These are phyloP conservation scores for Sugiyamaella boreocaroliniensis DNA, from an alignment of 805 yeast genomes.

Conservation along the genomic window DNA sequence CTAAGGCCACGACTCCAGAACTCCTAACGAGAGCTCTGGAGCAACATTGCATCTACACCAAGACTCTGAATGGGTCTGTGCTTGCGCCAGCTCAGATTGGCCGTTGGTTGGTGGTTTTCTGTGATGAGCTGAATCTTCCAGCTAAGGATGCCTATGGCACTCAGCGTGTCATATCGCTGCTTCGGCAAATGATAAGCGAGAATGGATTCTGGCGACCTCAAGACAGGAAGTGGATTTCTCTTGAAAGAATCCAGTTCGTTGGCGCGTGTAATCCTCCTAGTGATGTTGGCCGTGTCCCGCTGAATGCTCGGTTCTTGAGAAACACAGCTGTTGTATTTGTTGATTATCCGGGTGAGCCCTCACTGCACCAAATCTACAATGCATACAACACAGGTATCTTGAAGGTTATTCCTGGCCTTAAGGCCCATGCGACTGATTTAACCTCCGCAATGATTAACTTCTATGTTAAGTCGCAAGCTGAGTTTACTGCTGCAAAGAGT, in stretches of 20 bases:
- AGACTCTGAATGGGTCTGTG: conserved; percentile 44
- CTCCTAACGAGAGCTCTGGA: conserved; percentile 59
- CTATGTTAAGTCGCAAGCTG: conserved; percentile 40
- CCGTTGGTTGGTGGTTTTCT: conserved; percentile 72
- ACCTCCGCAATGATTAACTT: conserved; percentile 63
- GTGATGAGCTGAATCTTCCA: conserved; percentile 89
- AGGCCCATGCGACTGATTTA: conserved; percentile 46
- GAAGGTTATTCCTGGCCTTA: conserved; percentile 52
- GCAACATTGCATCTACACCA: conserved; percentile 60
- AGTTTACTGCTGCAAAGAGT: conserved; percentile 36
- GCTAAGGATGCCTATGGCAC: conserved; percentile 63
- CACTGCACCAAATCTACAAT: conserved; percentile 61
- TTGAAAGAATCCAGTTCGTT: conserved; percentile 69
- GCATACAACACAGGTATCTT: conserved; percentile 52
- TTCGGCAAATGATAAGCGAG: conserved; percentile 68
- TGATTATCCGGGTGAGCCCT: conserved; percentile 63
- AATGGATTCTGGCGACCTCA: conserved; percentile 69
- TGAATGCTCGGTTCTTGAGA: conserved; percentile 58
- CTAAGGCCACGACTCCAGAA: conserved; percentile 66
- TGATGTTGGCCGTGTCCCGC: conserved; percentile 61
- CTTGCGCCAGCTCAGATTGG: conserved; percentile 57
- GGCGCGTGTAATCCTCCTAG: conserved; percentile 93
- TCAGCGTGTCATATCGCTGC: conserved; percentile 60
- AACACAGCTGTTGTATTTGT: conserved; percentile 63
- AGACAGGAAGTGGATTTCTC: conserved; percentile 57